phyloP scores from a whole-genome alignment of 495 filamentous ascomycete genomes.

The Penicillium paxilli region DNA sequence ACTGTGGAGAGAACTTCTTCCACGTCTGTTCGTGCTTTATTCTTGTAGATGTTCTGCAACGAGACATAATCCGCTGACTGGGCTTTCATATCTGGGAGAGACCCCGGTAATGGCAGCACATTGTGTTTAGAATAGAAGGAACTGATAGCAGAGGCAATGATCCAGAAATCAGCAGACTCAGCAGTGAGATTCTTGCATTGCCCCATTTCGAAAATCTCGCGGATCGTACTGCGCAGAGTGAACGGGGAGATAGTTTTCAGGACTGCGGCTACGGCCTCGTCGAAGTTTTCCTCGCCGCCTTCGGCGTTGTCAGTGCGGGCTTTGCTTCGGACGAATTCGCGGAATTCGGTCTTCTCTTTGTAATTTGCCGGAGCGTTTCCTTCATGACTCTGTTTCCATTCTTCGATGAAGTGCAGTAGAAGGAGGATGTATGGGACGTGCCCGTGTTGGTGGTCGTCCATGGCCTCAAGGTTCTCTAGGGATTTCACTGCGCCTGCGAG shows the following conservation, averaged over 20 bases:
- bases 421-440: conserved; percentile 89
- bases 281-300: conserved; percentile 95
- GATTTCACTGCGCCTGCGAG: conserved; percentile 60
- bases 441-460: conserved; percentile 82
- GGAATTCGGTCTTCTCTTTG: conserved; percentile 85
- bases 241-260: conserved; percentile 75
- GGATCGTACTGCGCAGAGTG: conserved; percentile 64
- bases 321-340: conserved; percentile 61
- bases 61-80: conserved; percentile 87
- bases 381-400: conserved; percentile 75
- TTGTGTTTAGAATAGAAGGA: conserved; percentile 70
- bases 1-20: conserved; percentile 75
- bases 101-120: conserved; percentile 80
- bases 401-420: conserved; percentile 79
- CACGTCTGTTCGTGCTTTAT: conserved; percentile 78
- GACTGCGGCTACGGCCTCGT: conserved; percentile 86
- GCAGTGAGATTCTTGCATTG: conserved; percentile 50
- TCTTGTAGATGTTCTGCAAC: conserved; percentile 92
- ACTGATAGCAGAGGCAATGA: conserved; percentile 79
- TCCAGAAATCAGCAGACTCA: conserved; percentile 70
- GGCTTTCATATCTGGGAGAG: conserved; percentile 97
- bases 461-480: conserved; percentile 63
- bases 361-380: conserved; percentile 71
- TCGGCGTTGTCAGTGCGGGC: conserved; percentile 75
- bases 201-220: conserved; percentile 73